Base-by-base conservation (phyloP, 768 basidiomycete genomes). In the Podaxis rugospora region DNA sequence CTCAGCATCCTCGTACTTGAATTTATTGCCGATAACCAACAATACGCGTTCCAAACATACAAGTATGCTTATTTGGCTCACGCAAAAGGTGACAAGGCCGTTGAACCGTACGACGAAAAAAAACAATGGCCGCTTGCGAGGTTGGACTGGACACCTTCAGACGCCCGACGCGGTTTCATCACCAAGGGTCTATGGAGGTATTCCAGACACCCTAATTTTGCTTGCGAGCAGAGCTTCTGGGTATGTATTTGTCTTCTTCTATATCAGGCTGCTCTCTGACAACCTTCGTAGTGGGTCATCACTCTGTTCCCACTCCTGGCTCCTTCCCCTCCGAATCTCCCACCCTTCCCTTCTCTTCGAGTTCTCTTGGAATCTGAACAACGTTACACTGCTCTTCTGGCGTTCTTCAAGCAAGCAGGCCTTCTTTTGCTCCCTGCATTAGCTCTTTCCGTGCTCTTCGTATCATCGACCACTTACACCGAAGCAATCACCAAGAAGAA, bases 151-250 rank as follows among this genome's bases (percentile, higher is more conserved):
- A 85, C 84, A 0, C 76, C 82, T 18, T 81, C 80, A 18, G 90
- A 93, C 71, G 83, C 80, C 0, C 76, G 86, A 63, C 80, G 95
- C 10, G 96, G 96, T 0, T 98, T 98, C 70, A 74, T 88, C 25
- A 93, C 93, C 0, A 79, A 81, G 18, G 95, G 95, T 3, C 72
- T 98, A 5, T 98, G 92, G 91, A 82, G 84, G 1, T 95, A 87
- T 79, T 86, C 84, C 2, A 79, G 96, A 14, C 96, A 98, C 72
- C 95, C 96, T 37, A 98, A 98, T 72, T 95, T 93, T 70, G 75
- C 88, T 1, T 94, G 91, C 71, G 96, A 98, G 71, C 94, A 95
- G 71, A 72, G 76, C 14, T 93, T 95, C 74, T 95, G 89, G 89
- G 89, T 90, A 64, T 44, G 84, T 76, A 14, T 4, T 60, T 40